These are phyloP conservation scores for Physaria fendleri DNA, from an alignment of 345 rosid genomes.

Conservation along the genomic window DNA sequence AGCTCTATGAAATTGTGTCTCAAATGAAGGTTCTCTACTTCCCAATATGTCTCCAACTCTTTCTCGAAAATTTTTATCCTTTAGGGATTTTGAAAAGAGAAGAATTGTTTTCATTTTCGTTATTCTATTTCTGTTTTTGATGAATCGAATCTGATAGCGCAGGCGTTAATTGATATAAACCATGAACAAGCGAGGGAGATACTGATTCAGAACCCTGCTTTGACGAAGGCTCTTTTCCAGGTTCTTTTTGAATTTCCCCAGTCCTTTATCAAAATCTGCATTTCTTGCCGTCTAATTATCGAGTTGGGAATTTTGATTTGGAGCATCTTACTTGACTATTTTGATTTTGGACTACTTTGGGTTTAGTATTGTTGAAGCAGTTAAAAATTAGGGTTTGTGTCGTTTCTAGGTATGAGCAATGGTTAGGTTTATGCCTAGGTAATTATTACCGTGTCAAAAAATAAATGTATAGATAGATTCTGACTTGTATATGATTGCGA, in stretches of 20 bases:
- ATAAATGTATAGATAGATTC: not conserved
- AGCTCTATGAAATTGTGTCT: conserved; percentile 88
- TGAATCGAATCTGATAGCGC: not conserved
- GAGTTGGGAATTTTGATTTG: not conserved
- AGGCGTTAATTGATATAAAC: conserved; percentile 91
- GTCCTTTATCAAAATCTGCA: not conserved
- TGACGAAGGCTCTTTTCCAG: conserved; percentile 95
- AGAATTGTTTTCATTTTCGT: not conserved
- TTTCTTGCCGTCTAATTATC: not conserved
- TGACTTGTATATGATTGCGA: not conserved
- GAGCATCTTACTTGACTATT: not conserved
- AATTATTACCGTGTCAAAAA: not conserved
- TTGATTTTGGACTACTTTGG: not conserved
- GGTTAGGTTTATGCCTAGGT: not conserved
- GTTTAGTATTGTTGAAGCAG: conserved; percentile 1
- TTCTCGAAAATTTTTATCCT: not conserved
- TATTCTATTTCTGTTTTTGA: not conserved
- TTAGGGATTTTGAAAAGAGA: conserved; percentile 3
- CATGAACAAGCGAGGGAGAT: conserved; percentile 79
- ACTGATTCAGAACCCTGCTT: conserved; percentile 72
- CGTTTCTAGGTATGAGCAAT: not conserved
- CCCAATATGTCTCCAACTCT: not conserved
- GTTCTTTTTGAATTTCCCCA: conserved; percentile 26
- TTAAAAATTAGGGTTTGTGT: conserved; percentile 17
- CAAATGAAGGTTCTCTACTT: conserved; percentile 62